Base-by-base conservation (phyloP, 1,139 yeast genomes). In the Geotrichum aggregatum region DNA sequence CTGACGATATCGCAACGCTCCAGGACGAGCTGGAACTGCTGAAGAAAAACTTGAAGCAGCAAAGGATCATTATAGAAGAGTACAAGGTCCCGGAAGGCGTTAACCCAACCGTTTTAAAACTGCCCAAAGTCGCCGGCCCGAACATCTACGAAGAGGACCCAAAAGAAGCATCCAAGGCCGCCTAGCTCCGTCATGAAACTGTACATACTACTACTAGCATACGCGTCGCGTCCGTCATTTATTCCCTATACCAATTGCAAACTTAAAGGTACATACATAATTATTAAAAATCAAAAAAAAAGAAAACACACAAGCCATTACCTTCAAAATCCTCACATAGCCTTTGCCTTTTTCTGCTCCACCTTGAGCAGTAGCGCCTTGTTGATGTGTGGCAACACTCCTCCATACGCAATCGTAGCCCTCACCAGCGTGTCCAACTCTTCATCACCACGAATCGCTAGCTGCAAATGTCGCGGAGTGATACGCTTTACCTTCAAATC, bases 331-430 rank as follows among this genome's bases (percentile, higher is more conserved):
- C n/a, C n/a, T 41, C 30, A 40, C 47, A 44, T 26, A 14, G 49
- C 46, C 60, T 76, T 75, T 65, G 72, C 73, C 75, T 84, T 84
- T 74, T 84, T 84, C 78, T 86, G 83, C 74, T 89, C 97, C 54
- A 87, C 96, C 79, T 91, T 91, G 73, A 89, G 80, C 71, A 91
- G 76, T 66, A 89, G 79, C 54, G 96, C 96, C 76, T 89, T 88
- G 76, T 89, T 91, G 70, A 91, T 88, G 68, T 91, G 97, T 54
- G 99, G 99, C 76, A 92, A 79, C 55, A 94, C 99, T 83, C 99
- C 98, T 76, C 99, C 99, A 66, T 86, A 91, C 48, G 99, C 98
- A 71, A 94, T 94, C 57, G 98, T 94, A 61, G 98, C 99, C 71
- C 87, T 86, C 66, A 94, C 87, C 71, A 94, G 79, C 63, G 88